Evolutionary conservation across 1,284 basidiomycete genomes (phyloP).

Genomic region (Microbotryomycetes sp.): DNA sequence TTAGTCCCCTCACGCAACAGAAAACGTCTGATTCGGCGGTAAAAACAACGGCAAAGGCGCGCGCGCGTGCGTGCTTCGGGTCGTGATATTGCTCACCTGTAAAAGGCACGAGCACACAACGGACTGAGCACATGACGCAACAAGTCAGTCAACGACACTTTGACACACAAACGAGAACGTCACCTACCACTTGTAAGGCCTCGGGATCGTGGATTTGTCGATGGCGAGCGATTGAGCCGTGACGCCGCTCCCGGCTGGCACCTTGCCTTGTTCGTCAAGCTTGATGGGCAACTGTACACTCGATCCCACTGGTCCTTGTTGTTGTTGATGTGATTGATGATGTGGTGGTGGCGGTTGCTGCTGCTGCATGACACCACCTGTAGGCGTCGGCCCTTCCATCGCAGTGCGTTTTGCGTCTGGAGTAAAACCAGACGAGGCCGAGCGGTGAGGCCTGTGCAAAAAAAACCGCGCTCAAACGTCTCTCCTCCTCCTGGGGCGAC

Average conservation of each 20-base stretch:
- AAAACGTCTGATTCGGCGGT: too few relatives aligned
- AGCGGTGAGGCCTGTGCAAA: too few relatives aligned
- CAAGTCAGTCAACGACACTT: conserved; percentile 76
- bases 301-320: not conserved
- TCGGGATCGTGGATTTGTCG: conserved; percentile 42
- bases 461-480: too few relatives aligned
- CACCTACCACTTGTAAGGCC: conserved; percentile 68
- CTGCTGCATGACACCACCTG: too few relatives aligned
- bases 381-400: too few relatives aligned
- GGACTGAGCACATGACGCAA: conserved; percentile 38
- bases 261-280: conserved; percentile 25
- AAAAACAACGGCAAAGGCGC: conserved; percentile 5
- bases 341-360: not conserved
- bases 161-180: conserved; percentile 63
- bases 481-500: too few relatives aligned
- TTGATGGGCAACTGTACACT: not conserved
- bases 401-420: too few relatives aligned
- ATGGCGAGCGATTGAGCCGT: conserved; percentile 24
- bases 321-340: not conserved
- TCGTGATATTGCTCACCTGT: conserved; percentile 1
- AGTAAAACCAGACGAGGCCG: too few relatives aligned
- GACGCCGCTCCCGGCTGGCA: conserved; percentile 12
- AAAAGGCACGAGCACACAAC: conserved; percentile 26
- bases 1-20: too few relatives aligned
- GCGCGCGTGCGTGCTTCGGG: not conserved